These are phyloP conservation scores for Silene latifolia DNA, from an alignment of 148 eudicot genomes.

Conservation along the genomic window DNA sequence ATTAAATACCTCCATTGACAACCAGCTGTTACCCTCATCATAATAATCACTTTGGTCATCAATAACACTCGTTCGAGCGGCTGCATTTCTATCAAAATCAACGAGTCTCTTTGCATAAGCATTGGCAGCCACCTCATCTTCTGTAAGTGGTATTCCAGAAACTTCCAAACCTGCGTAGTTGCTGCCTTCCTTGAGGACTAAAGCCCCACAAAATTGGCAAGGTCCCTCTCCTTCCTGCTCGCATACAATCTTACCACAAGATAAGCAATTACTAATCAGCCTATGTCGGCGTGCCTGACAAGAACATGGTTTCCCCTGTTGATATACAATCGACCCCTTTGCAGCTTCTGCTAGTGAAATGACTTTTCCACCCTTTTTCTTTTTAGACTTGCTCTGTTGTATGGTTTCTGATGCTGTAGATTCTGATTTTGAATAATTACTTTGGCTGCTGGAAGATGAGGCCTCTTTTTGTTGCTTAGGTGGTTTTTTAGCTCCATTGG, in stretches of 20 bases:
- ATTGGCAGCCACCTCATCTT: constrained; percentile 90
- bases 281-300: constrained; percentile 94
- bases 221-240: constrained; percentile 99
- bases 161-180: constrained; percentile 84
- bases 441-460: constrained; percentile 39
- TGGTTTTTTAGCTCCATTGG: constrained; percentile 51
- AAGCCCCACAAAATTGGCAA: constrained; percentile 89
- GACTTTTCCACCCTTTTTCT: constrained; percentile 83
- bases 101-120: constrained; percentile 98
- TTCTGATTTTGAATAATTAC: constrained; percentile 29
- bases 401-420: constrained; percentile 31
- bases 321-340: constrained; percentile 84
- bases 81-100: constrained; percentile 92
- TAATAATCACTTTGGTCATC: constrained; percentile 99
- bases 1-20: constrained; percentile 73
- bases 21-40: constrained; percentile 89
- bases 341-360: constrained; percentile 96
- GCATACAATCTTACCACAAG: constrained; percentile 97
- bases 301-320: constrained; percentile 92
- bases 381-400: constrained; percentile 52
- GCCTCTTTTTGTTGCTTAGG: constrained; percentile 58
- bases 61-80: constrained; percentile 96
- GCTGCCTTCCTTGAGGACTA: constrained; percentile 91
- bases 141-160: constrained; percentile 46
- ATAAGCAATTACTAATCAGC: constrained; percentile 86